These are phyloP conservation scores for Beauveria australis DNA, from an alignment of 2,329 filamentous ascomycete genomes.

Conservation along the genomic window DNA sequence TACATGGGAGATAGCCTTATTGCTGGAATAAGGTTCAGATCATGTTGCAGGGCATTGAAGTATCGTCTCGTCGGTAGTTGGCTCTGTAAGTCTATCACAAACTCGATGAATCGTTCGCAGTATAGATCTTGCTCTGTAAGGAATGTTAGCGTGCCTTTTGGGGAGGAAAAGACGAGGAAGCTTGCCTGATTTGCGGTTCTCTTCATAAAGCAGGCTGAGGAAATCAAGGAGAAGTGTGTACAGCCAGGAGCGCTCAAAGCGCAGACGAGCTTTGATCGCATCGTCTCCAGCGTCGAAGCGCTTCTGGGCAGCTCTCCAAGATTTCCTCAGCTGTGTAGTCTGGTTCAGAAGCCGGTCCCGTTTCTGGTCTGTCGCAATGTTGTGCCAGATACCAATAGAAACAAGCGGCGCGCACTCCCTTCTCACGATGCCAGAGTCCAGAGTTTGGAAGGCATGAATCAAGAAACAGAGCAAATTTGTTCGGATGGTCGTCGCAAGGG, in stretches of 20 bases:
- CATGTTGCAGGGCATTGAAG: slow-evolving; percentile 78
- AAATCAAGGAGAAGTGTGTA: slow-evolving; percentile 82
- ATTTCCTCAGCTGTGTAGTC: slow-evolving; percentile 68
- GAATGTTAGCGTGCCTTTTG: slow-evolving; percentile 17
- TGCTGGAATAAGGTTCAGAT: slow-evolving; percentile 73
- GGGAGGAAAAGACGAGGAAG: neutral
- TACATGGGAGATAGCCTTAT: slow-evolving; percentile 74
- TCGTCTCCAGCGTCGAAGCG: slow-evolving; percentile 84
- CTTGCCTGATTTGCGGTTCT: slow-evolving; percentile 22
- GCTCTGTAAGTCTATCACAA: slow-evolving; percentile 83
- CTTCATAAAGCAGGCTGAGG: slow-evolving; percentile 60
- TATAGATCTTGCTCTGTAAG: slow-evolving; percentile 62
- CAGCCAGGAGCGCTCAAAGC: slow-evolving; percentile 91
- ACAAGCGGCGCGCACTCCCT: slow-evolving; percentile 96
- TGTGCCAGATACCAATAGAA: slow-evolving; percentile 93
- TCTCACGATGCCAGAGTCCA: slow-evolving; percentile 80
- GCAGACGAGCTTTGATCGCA: slow-evolving; percentile 64
- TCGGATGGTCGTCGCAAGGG: slow-evolving; percentile 57
- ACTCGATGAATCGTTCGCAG: slow-evolving; percentile 88
- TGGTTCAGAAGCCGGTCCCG: slow-evolving; percentile 68
- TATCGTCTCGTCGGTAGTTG: slow-evolving; percentile 91
- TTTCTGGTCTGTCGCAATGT: slow-evolving; percentile 68
- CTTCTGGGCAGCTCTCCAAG: slow-evolving; percentile 82
- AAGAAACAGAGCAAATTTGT: slow-evolving; percentile 84
- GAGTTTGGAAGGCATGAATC: slow-evolving; percentile 84